phyloP scores from a whole-genome alignment of 805 yeast species.

The Candida silvatica region DNA sequence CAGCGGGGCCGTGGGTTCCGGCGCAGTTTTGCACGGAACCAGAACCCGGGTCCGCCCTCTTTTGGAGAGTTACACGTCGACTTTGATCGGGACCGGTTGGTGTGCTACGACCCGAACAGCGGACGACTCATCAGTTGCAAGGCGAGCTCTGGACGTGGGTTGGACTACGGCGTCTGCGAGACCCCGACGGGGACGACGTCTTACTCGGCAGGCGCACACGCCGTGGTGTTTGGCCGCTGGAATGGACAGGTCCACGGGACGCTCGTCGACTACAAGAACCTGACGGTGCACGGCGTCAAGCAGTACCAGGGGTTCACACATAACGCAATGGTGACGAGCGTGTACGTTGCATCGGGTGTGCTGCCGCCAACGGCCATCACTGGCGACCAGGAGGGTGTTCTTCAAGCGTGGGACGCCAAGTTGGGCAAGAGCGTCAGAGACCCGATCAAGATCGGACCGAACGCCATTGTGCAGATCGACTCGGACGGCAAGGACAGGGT shows the following conservation, averaged over 20 bases:
- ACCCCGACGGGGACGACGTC: conserved; percentile 24
- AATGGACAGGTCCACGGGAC: conserved; percentile 24
- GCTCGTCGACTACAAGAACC: conserved; percentile 15
- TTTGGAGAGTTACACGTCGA: conserved; percentile 16
- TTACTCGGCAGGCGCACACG: conserved; percentile 19
- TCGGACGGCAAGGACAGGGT: conserved; percentile 22
- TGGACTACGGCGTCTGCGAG: conserved; percentile 12
- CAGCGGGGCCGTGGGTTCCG: conserved; percentile 23
- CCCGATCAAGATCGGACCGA: not conserved
- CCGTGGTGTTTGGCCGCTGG: conserved; percentile 24
- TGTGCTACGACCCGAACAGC: conserved; percentile 16
- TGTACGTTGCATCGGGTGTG: too few relatives aligned
- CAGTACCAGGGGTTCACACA: conserved; percentile 12
- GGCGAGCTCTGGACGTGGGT: conserved; percentile 16
- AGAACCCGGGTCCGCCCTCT: conserved; percentile 5
- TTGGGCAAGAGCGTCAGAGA: conserved; percentile 7
- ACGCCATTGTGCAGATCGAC: conserved; percentile 14
- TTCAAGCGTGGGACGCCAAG: conserved; percentile 26
- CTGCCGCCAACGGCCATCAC: too few relatives aligned
- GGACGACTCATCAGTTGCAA: conserved; percentile 18
- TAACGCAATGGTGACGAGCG: conserved; percentile 12
- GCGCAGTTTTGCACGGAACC: conserved; percentile 11
- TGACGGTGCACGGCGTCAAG: conserved; percentile 15
- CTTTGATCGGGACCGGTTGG: conserved; percentile 16
- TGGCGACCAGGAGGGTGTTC: conserved; percentile 21